A percentile compares a stretch with the other conserved stretches of the same genome.
phyloP scores from a whole-genome alignment of 2,329 filamentous ascomycete genomes.

The Pseudocercospora cruenta region DNA sequence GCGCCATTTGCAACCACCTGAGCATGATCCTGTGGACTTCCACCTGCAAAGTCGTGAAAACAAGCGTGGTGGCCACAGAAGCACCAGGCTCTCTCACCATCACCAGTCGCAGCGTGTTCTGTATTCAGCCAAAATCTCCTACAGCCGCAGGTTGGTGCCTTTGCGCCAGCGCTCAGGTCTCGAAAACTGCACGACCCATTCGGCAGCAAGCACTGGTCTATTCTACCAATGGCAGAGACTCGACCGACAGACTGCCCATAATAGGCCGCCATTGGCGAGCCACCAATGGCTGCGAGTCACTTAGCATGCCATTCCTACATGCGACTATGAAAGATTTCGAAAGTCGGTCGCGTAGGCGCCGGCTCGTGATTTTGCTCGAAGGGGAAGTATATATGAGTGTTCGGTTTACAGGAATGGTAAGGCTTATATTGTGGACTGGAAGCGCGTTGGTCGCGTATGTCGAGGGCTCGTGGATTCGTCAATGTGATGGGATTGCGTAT shows the following conservation, averaged over 20 bases:
- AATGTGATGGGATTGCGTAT: constrained; percentile 14
- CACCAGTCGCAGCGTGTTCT: constrained; percentile 27
- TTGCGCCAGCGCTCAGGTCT: constrained; percentile 49
- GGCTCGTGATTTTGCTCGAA: constrained; percentile 13
- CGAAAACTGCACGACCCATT: constrained; percentile 58
- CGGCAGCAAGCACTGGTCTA: constrained; percentile 44
- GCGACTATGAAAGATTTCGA: background rate
- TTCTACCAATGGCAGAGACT: constrained; percentile 27
- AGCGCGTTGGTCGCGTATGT: background rate
- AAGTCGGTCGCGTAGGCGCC: constrained; percentile 8
- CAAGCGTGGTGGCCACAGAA: constrained; percentile 62
- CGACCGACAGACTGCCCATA: constrained; percentile 27
- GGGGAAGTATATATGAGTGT: constrained; percentile 12
- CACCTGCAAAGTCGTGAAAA: constrained; percentile 47
- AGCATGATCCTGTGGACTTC: background rate
- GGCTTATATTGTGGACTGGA: constrained; percentile 2
- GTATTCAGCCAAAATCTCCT: constrained; percentile 54
- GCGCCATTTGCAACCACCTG: background rate
- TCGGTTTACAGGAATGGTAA: constrained; percentile 7
- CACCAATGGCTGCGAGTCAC: constrained; percentile 33
- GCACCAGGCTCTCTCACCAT: constrained; percentile 47
- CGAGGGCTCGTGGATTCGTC: constrained; percentile 18
- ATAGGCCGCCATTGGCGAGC: constrained; percentile 41
- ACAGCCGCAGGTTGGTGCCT: constrained; percentile 55
- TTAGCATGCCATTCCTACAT: constrained; percentile 36